Evolutionary conservation across 1,284 basidiomycete genomes (phyloP).

Genomic region (Rhodotorula sp.): DNA sequence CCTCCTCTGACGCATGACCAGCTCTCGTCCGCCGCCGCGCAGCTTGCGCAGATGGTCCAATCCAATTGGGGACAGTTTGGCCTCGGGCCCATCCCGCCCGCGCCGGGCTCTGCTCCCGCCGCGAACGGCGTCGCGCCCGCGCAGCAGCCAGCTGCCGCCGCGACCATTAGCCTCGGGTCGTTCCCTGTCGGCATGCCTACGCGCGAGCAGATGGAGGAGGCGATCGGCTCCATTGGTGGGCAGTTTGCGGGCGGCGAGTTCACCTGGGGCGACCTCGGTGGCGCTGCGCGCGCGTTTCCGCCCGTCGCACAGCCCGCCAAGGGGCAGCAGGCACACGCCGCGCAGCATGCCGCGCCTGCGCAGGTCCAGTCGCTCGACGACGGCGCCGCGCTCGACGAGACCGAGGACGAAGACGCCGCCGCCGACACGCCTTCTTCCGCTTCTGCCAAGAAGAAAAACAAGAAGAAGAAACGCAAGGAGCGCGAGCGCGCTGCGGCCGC

Average conservation of each 20-base stretch:
- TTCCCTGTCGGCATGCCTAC: conserved; percentile 46
- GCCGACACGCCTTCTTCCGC: conserved; percentile 31
- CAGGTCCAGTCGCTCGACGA: conserved; percentile 34
- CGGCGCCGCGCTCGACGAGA: conserved; percentile 50
- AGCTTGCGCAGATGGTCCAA: conserved; percentile 50
- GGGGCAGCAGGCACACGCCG: not conserved
- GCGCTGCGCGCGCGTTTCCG: conserved; percentile 18
- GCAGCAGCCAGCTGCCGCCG: conserved; percentile 16
- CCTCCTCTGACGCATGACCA: conserved; percentile 48
- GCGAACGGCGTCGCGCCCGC: conserved; percentile 9
- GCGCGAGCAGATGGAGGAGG: conserved; percentile 42
- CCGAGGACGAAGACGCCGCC: conserved; percentile 56
- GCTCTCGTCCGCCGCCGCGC: conserved; percentile 47
- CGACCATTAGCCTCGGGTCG: conserved; percentile 46
- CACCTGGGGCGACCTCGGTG: conserved; percentile 22
- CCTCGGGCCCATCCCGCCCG: conserved; percentile 32
- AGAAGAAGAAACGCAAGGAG: conserved; percentile 63
- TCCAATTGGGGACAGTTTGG: conserved; percentile 46
- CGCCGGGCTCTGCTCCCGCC: not conserved
- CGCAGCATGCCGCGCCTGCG: not conserved
- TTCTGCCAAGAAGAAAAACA: conserved; percentile 58
- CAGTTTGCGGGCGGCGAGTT: conserved; percentile 37
- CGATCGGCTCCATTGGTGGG: conserved; percentile 35
- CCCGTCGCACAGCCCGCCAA: not conserved
- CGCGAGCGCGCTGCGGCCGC: conserved; percentile 48